These are phyloP conservation scores for Nyssa sinensis DNA, from an alignment of 148 eudicot species.

Conservation along the genomic window DNA sequence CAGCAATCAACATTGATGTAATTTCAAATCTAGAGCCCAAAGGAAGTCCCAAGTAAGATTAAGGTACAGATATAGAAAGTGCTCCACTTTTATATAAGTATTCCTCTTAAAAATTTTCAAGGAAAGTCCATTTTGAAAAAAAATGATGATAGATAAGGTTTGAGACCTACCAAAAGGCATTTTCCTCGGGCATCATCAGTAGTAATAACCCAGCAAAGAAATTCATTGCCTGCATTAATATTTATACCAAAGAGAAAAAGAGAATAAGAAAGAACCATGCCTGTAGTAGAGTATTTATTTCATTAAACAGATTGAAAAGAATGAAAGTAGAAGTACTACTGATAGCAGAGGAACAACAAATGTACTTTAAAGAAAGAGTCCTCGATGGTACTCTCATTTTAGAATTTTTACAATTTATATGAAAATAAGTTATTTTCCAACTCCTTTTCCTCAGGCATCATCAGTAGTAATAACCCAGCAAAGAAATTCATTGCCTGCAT, in stretches of 20 bases:
- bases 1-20: neutral
- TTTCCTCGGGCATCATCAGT: conserved; percentile 98
- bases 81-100: neutral
- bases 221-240: conserved; percentile 85
- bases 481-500: conserved; percentile 98
- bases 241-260: conserved; percentile 2
- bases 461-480: conserved; percentile 81
- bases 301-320: neutral
- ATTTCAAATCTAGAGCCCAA: conserved; percentile 1
- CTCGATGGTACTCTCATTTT: no score
- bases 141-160: neutral
- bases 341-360: neutral
- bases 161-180: conserved; percentile 87
- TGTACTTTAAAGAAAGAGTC: neutral
- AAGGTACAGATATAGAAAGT: neutral
- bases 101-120: conserved; percentile 6
- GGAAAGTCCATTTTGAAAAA: neutral
- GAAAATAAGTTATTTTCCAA: no score
- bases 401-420: no score
- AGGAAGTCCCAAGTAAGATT: neutral
- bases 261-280: neutral
- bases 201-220: conserved; percentile 89
- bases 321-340: neutral
- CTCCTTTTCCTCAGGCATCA: conserved; percentile 95
- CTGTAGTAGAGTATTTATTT: neutral